A percentile compares a stretch with the other conserved stretches of the same genome.
phyloP scores from a whole-genome alignment of 192 early-diverging fungal species.

The Coemansia sp. region DNA sequence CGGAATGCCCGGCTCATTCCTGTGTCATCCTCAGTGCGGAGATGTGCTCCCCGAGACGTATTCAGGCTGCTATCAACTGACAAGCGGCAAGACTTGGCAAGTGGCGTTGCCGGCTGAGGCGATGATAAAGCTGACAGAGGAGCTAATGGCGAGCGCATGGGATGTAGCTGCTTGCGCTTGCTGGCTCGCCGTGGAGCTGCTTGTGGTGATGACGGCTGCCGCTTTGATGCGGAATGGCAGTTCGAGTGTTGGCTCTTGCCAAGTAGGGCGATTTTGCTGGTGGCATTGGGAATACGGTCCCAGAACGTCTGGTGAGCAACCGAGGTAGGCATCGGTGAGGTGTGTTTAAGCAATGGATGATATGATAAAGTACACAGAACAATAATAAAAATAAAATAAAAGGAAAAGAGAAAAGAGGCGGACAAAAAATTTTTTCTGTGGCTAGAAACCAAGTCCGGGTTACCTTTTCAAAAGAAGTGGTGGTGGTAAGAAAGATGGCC shows the following conservation, averaged over 20 bases:
- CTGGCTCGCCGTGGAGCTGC: slow-evolving; percentile 26
- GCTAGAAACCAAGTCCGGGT: not conserved
- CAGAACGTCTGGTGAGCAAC: slow-evolving; percentile 50
- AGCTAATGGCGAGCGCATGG: slow-evolving; percentile 45
- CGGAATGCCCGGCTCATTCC: slow-evolving; percentile 47
- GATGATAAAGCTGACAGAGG: not conserved
- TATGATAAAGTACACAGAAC: not conserved
- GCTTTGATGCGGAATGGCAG: slow-evolving; percentile 5
- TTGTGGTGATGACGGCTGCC: not conserved
- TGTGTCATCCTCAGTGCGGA: not conserved
- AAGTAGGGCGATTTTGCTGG: slow-evolving; percentile 39
- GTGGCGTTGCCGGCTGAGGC: slow-evolving; percentile 2
- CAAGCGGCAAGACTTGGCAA: slow-evolving; percentile 33
- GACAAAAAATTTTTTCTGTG: slow-evolving; percentile 11
- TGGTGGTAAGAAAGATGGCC: not conserved
- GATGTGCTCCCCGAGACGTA: slow-evolving; percentile 2
- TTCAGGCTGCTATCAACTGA: slow-evolving; percentile 24
- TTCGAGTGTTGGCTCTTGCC: slow-evolving; percentile 13
- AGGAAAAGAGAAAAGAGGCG: not conserved
- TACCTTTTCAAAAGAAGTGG: not conserved
- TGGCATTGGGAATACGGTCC: slow-evolving; percentile 55
- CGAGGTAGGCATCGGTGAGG: slow-evolving; percentile 19
- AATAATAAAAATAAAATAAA: not conserved
- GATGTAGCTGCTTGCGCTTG: slow-evolving; percentile 57
- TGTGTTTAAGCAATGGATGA: not conserved